Percentiles rank a stretch among this genome's conserved stretches.
Conservation (phyloP, 1,284 basidiomycete species). For the Boletellus sp. region DNA sequence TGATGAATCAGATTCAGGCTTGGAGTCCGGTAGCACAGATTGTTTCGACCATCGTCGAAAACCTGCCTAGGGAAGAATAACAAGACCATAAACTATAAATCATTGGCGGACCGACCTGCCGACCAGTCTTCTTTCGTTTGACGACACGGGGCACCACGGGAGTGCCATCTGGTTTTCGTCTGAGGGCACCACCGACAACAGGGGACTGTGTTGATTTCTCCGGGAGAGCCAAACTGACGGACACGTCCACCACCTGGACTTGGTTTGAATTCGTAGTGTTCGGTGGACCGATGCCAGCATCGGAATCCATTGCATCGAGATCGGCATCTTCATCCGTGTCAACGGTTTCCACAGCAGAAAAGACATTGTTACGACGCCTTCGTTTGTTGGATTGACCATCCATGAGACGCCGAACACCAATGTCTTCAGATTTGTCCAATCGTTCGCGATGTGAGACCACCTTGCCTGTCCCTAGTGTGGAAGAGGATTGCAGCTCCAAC, state of each 20-base stretch:
- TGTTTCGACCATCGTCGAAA: slow-evolving; percentile 43
- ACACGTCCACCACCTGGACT: slow-evolving; percentile 20
- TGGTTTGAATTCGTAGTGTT: not conserved
- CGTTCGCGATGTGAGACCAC: slow-evolving; percentile 55
- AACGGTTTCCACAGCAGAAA: slow-evolving; percentile 29
- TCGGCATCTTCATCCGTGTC: slow-evolving; percentile 33
- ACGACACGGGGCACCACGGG: slow-evolving; percentile 45
- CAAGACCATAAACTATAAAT: slow-evolving; percentile 3
- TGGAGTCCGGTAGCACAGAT: slow-evolving; percentile 15
- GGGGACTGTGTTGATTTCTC: slow-evolving; percentile 13
- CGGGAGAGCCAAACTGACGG: slow-evolving; percentile 7
- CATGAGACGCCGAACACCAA: slow-evolving; percentile 51
- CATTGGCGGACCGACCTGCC: slow-evolving; percentile 38
- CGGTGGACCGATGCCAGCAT: not conserved
- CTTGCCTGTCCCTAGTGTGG: slow-evolving; percentile 74
- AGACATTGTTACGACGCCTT: slow-evolving; percentile 38
- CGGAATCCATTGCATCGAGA: slow-evolving; percentile 24
- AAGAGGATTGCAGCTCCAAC: slow-evolving; percentile 66
- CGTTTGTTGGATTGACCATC: slow-evolving; percentile 47
- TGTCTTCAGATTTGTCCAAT: slow-evolving; percentile 58
- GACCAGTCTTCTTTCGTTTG: slow-evolving; percentile 36
- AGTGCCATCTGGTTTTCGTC: slow-evolving; percentile 57
- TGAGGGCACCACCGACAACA: slow-evolving; percentile 56
- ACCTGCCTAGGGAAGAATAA: slow-evolving; percentile 25
- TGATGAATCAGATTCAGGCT: slow-evolving; percentile 53